Base-by-base conservation (phyloP, 2,329 filamentous ascomycete species). In the Penicillium sp. region DNA sequence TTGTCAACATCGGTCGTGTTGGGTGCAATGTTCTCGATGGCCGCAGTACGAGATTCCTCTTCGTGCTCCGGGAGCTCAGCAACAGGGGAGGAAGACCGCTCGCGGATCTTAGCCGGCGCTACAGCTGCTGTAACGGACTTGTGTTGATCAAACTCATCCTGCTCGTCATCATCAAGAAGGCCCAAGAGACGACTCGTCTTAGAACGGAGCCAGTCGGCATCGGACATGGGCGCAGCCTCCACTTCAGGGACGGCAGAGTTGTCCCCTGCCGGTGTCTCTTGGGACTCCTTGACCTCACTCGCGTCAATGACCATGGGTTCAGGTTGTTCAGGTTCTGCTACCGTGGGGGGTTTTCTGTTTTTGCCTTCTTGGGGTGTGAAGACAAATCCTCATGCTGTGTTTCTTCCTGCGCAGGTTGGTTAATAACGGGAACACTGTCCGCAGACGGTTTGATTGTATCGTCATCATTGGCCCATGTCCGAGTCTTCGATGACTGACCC, bases 191-290 rank as follows among this genome's bases (percentile, higher is more conserved):
- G 82, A 71, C 86, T 96, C 12, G 91, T 97, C 59, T 88, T 83
- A 55, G 88, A 92, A 50, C 92, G 84, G 59, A 96, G 77, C 93
- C 93, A 99, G 70, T 97, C 91, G 53, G 86, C 83, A 71, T 96
- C 90, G 18, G 86, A 85, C 38, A 72, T 66, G 28, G 69, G 68
- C 29, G 64, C 64, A 19, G 67, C 62, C 41, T 64, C 63, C 18
- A 58, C 65, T 48, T 59, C 62, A 50, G 53, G 36, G 22, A 60
- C 57, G 36, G 62, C 55, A 25, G 52, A 44, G 9, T 54, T 52
- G 22, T 60, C 55, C 18, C 60, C 49, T 25, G 53, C 56, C 16
- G 25, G 30, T 10, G 50, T 44, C 29, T 59, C 44, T 31, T 57
- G 53, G 42, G 44, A 49, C 13, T 61, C 59, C 6, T 53, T 41